Evolutionary conservation across 495 filamentous ascomycete genomes (phyloP).

Genomic region (Podospora comata): DNA sequence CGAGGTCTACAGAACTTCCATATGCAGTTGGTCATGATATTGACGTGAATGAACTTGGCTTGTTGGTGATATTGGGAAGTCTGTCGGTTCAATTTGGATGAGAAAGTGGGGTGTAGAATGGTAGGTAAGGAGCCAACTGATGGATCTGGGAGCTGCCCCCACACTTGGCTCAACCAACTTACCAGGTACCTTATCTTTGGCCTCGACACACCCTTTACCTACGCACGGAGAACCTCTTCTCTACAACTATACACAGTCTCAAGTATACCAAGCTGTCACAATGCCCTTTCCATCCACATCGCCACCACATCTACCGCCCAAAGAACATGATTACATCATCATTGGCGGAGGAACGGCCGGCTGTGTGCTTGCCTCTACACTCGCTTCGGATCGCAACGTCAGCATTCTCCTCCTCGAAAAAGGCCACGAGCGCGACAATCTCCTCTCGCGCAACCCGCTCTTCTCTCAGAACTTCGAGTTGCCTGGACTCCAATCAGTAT

Average conservation of each 20-base stretch:
- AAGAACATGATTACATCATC: background rate
- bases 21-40: background rate
- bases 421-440: conserved; percentile 39
- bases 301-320: background rate
- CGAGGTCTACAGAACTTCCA: no score
- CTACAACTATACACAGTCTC: background rate
- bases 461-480: conserved; percentile 22
- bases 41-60: background rate
- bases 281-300: background rate
- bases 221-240: background rate
- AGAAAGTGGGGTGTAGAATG: background rate
- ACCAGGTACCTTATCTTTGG: no score
- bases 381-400: conserved; percentile 45
- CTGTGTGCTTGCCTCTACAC: conserved; percentile 48
- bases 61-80: background rate
- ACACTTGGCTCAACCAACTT: background rate
- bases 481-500: conserved; percentile 20
- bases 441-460: conserved; percentile 29
- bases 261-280: background rate
- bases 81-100: no score
- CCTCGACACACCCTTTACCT: no score
- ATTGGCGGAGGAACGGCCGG: conserved; percentile 35
- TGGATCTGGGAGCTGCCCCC: background rate
- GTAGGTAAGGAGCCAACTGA: background rate
- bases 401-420: conserved; percentile 50